A percentile compares a stretch with the other conserved stretches of the same genome.
phyloP scores from a whole-genome alignment of 139 green algal species.

The Asterochloris sp. region DNA sequence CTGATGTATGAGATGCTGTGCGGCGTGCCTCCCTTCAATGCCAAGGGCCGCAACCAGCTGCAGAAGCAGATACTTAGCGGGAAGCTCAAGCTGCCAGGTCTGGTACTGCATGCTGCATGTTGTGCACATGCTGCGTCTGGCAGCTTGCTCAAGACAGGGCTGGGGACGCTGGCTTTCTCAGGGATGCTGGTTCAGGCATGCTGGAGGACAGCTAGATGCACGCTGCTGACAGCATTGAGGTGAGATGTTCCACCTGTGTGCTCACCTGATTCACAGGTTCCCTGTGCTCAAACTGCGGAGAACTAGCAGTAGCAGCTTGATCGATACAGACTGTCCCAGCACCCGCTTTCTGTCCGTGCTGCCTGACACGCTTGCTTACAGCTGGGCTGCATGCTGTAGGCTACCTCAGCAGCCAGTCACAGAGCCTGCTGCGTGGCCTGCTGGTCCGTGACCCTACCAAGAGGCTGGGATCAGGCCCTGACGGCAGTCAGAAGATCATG shows the following conservation, averaged over 20 bases:
- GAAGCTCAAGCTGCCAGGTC: conserved; percentile 80
- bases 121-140: background rate
- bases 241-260: too few relatives aligned
- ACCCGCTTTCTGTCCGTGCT: too few relatives aligned
- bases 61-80: conserved; percentile 77
- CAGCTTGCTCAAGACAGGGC: background rate
- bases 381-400: conserved; percentile 19
- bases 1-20: conserved; percentile 98
- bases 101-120: background rate
- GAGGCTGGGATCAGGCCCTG: conserved; percentile 75
- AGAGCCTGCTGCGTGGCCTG: conserved; percentile 64
- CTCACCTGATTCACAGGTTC: too few relatives aligned
- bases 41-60: conserved; percentile 80
- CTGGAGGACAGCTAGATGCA: too few relatives aligned
- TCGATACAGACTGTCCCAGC: too few relatives aligned
- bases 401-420: conserved; percentile 48
- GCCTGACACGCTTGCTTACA: too few relatives aligned
- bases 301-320: too few relatives aligned
- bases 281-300: too few relatives aligned
- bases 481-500: conserved; percentile 55
- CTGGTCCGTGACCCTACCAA: conserved; percentile 77
- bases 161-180: background rate
- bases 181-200: background rate
- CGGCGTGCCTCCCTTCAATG: conserved; percentile 86
- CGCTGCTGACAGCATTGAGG: too few relatives aligned